Percentiles rank a stretch among this genome's conserved stretches.
Evolutionary conservation across 345 rosid genomes (phyloP).

Genomic region (Hevea brasiliensis): DNA sequence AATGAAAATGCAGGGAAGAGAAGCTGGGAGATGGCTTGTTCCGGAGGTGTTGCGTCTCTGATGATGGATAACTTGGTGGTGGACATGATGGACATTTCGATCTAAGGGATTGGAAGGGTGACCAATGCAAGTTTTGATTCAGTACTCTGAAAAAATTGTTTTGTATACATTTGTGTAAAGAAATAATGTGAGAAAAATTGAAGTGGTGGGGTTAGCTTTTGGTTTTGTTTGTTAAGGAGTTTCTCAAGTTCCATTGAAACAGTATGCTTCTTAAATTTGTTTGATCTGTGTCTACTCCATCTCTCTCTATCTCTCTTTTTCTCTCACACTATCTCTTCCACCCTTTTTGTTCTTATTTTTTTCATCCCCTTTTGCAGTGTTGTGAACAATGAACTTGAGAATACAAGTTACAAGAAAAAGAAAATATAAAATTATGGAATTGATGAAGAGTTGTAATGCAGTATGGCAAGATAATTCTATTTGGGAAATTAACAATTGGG

Average conservation of each 20-base stretch:
- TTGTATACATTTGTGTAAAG: background rate
- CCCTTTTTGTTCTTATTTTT: too few relatives aligned
- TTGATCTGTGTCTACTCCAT: background rate
- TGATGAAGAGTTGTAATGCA: too few relatives aligned
- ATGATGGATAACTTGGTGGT: constrained; percentile 55
- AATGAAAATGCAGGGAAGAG: constrained; percentile 20
- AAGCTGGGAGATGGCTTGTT: constrained; percentile 25
- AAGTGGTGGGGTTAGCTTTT: background rate
- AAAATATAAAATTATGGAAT: too few relatives aligned
- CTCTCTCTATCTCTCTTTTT: background rate
- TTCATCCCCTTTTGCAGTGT: too few relatives aligned
- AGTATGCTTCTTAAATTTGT: background rate
- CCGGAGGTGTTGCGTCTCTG: constrained; percentile 36
- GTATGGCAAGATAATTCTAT: too few relatives aligned
- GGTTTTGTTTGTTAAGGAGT: background rate
- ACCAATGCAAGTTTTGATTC: background rate
- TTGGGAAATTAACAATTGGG: too few relatives aligned
- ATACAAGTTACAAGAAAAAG: too few relatives aligned
- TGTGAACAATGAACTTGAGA: too few relatives aligned
- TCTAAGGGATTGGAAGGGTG: constrained; percentile 18
- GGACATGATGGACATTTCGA: constrained; percentile 44
- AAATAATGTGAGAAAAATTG: background rate
- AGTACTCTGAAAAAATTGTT: background rate
- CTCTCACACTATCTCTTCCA: background rate
- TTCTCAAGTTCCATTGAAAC: constrained; percentile 1